phyloP scores from a whole-genome alignment of 371 early-diverging fungal genomes.

The Blakeslea trispora region DNA sequence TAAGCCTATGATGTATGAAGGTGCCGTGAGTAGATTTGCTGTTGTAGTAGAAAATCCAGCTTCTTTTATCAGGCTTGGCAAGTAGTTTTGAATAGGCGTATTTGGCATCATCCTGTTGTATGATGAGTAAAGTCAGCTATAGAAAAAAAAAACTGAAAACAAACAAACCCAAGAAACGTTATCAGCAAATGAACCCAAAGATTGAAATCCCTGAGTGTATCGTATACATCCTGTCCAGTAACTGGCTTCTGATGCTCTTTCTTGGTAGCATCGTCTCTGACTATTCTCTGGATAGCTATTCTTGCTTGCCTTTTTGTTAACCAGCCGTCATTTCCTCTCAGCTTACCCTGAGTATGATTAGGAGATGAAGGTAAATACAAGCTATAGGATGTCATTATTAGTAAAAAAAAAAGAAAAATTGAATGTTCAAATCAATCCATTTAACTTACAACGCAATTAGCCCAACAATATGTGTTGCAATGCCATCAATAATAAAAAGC shows the following conservation, averaged over 20 bases:
- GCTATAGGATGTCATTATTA: conserved; percentile 7
- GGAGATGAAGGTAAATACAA: conserved; percentile 53
- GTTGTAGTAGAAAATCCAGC: conserved; percentile 52
- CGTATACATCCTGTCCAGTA: conserved; percentile 26
- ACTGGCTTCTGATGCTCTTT: conserved; percentile 36
- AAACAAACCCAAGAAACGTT: conserved; percentile 35
- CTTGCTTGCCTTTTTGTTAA: conserved; percentile 39
- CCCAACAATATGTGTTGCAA: conserved; percentile 51
- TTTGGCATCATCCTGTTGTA: conserved; percentile 42
- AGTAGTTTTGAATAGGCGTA: conserved; percentile 47
- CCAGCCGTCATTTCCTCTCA: conserved; percentile 43
- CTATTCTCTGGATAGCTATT: conserved; percentile 55
- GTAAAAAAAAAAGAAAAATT: too few relatives aligned
- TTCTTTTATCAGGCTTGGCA: conserved; percentile 54
- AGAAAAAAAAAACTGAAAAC: conserved; percentile 17
- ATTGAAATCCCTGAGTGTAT: conserved; percentile 41
- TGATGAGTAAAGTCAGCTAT: conserved; percentile 23
- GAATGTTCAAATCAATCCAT: neutral
- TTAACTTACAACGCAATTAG: conserved; percentile 39
- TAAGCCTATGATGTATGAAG: conserved; percentile 43
- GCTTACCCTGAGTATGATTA: conserved; percentile 34
- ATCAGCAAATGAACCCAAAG: conserved; percentile 46
- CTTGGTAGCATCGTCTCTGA: conserved; percentile 54
- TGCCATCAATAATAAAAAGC: conserved; percentile 58
- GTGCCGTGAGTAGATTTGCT: conserved; percentile 56